A percentile compares a stretch with the other conserved stretches of the same genome.
Conservation (phyloP, 2,329 filamentous ascomycete species). For the Cladosporium sp. region DNA sequence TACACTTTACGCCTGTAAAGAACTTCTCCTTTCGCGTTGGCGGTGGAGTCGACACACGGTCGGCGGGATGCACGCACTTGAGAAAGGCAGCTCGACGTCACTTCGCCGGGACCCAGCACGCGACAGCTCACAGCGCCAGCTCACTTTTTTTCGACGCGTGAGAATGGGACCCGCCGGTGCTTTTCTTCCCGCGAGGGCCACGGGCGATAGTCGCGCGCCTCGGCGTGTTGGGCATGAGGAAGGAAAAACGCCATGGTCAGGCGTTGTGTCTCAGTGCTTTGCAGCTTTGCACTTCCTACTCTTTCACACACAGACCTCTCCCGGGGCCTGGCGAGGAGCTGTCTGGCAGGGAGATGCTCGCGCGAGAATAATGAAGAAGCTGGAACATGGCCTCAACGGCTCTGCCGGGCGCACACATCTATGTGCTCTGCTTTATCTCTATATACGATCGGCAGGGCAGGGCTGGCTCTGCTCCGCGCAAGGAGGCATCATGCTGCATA, state of each 20-base stretch:
- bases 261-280: conserved; percentile 10
- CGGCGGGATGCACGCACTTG: too few relatives aligned
- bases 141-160: conserved; percentile 2
- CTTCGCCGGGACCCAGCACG: conserved; percentile 2
- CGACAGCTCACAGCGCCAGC: conserved; percentile 11
- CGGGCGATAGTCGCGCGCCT: conserved; percentile 6
- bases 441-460: conserved; percentile 6
- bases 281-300: conserved; percentile 2
- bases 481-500: conserved; percentile 12
- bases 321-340: conserved; percentile 2
- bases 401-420: conserved; percentile 1
- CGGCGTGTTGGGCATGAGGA: neutral
- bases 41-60: conserved; percentile 7
- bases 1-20: conserved; percentile 18
- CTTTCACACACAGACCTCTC: conserved; percentile 13
- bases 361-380: conserved; percentile 1
- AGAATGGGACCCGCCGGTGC: conserved; percentile 1
- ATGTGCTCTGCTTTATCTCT: neutral
- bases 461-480: conserved; percentile 6
- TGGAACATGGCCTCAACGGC: conserved; percentile 11
- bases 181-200: too few relatives aligned
- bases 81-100: conserved; percentile 11
- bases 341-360: conserved; percentile 5
- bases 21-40: conserved; percentile 1
- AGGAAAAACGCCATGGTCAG: neutral